phyloP scores from a whole-genome alignment of 108 stramenopile genomes.

The Poteriospumella lacustris region DNA sequence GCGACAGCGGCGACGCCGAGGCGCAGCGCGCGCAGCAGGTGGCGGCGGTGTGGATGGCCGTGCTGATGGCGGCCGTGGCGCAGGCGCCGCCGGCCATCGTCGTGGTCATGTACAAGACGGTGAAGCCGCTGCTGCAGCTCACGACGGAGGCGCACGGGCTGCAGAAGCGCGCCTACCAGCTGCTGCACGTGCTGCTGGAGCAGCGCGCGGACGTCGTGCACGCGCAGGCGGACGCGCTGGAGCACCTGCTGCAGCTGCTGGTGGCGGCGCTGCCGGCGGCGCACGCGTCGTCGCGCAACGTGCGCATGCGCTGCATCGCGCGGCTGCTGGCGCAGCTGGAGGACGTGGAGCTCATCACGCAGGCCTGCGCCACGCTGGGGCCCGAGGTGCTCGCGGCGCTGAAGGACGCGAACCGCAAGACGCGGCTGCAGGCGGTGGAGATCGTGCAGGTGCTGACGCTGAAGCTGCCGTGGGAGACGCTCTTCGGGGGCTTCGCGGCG shows the following conservation, averaged over 20 bases:
- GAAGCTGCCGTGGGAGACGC: too few species aligned
- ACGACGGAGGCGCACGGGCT: background rate
- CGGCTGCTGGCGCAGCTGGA: background rate
- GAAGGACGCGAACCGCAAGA: conserved; percentile 17
- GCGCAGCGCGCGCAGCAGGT: too few species aligned
- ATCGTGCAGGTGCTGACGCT: too few species aligned
- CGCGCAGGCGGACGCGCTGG: background rate
- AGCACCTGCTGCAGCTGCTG: background rate
- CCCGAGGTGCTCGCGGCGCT: background rate
- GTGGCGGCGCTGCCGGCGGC: background rate
- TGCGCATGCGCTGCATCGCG: background rate
- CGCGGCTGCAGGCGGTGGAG: background rate
- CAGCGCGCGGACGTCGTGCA: background rate
- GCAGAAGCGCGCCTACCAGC: conserved; percentile 7
- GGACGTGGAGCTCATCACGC: background rate
- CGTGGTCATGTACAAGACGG: background rate
- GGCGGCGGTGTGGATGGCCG: conserved; percentile 19
- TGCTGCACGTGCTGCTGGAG: too few species aligned
- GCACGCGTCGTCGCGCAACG: background rate
- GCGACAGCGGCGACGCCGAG: background rate
- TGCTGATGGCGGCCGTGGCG: background rate
- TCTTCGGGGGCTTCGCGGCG: too few species aligned
- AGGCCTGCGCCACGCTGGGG: background rate
- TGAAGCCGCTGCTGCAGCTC: background rate
- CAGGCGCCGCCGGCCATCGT: background rate